Evolutionary conservation across 352 stramenopile genomes (phyloP).

Genomic region (Phytophthora litchii): DNA sequence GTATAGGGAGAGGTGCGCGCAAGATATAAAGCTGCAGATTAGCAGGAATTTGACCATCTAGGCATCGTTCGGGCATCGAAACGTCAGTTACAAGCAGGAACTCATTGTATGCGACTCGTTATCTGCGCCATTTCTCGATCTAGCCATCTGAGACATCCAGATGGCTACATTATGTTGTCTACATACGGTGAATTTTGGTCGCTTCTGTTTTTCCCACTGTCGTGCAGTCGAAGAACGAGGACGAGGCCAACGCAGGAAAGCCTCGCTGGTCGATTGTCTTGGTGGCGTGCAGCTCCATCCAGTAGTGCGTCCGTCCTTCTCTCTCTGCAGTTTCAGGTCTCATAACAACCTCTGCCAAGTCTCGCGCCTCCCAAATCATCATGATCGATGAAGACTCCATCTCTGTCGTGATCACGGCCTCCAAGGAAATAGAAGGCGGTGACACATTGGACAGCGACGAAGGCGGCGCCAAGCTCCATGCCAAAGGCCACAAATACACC

Average conservation of each 20-base stretch:
- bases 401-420: conserved; percentile 67
- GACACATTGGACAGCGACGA: conserved; percentile 25
- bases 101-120: too few relatives aligned
- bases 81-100: conserved; percentile 8
- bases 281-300: conserved; percentile 16
- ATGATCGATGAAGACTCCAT: conserved; percentile 75
- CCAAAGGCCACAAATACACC: conserved; percentile 72
- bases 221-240: conserved; percentile 34
- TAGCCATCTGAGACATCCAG: neutral
- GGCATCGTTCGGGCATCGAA: conserved; percentile 4
- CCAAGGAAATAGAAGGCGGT: conserved; percentile 52
- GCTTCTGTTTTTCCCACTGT: conserved; percentile 47
- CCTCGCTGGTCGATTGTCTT: conserved; percentile 24
- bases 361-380: neutral
- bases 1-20: conserved; percentile 14
- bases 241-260: conserved; percentile 33
- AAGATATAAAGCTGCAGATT: conserved; percentile 21
- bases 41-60: too few relatives aligned
- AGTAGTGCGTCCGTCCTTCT: conserved; percentile 5
- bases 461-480: conserved; percentile 18
- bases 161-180: conserved; percentile 10
- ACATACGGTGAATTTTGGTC: conserved; percentile 20
- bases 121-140: too few relatives aligned
- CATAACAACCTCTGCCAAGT: neutral
- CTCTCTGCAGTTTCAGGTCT: neutral